These are phyloP conservation scores for Mytilinidion resinicola DNA, from an alignment of 495 filamentous ascomycete species.

Conservation along the genomic window DNA sequence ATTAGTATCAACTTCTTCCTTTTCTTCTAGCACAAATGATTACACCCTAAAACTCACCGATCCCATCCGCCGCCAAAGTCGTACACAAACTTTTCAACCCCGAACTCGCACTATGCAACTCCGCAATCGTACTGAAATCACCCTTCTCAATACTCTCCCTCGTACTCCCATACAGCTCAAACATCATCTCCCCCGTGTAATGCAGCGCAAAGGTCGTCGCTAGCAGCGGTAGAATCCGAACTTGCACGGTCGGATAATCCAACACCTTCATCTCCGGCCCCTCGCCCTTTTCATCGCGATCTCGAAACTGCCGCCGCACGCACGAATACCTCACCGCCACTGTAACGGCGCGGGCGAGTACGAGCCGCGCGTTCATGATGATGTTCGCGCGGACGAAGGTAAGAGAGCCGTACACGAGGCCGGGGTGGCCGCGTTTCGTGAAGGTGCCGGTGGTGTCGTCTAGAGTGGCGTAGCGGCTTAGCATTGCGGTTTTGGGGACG, in stretches of 20 bases:
- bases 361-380: conserved; percentile 43
- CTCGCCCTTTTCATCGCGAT: conserved; percentile 38
- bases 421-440: conserved; percentile 38
- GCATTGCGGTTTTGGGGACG: conserved; percentile 44
- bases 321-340: conserved; percentile 43
- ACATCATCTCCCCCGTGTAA: conserved; percentile 44
- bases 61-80: conserved; percentile 44
- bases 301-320: conserved; percentile 42
- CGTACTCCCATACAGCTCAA: conserved; percentile 35
- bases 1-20: too few species aligned
- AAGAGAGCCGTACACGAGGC: conserved; percentile 44
- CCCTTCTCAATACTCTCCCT: conserved; percentile 40
- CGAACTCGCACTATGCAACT: conserved; percentile 45
- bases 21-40: too few species aligned
- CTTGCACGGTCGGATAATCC: conserved; percentile 47
- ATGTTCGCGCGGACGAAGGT: conserved; percentile 44
- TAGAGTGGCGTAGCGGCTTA: conserved; percentile 42
- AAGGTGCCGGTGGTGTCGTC: conserved; percentile 40
- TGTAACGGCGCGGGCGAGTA: conserved; percentile 45
- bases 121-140: conserved; percentile 39
- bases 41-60: conserved; percentile 22
- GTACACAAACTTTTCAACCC: conserved; percentile 48
- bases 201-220: conserved; percentile 47
- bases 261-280: conserved; percentile 42
- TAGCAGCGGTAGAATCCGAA: conserved; percentile 44